Percentiles rank a stretch among this genome's conserved stretches.
Conservation (phyloP, 2,329 filamentous ascomycete genomes). For the Cladosporium oxysporum region DNA sequence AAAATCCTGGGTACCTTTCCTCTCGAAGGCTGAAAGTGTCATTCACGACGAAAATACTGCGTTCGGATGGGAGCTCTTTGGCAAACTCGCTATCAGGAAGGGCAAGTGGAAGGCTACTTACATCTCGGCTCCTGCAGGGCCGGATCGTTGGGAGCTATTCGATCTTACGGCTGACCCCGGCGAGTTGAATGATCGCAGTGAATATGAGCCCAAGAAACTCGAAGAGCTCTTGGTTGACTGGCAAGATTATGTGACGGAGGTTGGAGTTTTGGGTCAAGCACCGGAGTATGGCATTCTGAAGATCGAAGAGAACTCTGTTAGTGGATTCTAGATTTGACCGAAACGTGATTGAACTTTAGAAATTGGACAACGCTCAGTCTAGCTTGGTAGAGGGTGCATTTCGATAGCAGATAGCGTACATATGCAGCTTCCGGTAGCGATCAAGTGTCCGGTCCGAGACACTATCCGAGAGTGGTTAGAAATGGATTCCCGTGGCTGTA, state of each 20-base stretch:
- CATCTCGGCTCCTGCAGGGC: not conserved
- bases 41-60: not conserved
- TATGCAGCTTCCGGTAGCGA: not conserved
- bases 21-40: not conserved
- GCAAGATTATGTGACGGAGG: not conserved
- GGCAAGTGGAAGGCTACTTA: not conserved
- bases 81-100: not conserved
- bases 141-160: not conserved
- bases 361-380: not conserved
- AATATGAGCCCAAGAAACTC: not conserved
- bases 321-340: not conserved
- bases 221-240: not conserved
- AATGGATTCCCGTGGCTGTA: not conserved
- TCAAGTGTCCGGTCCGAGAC: not conserved
- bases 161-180: not conserved
- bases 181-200: not conserved
- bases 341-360: not conserved
- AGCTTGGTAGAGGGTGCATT: not conserved
- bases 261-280: not conserved
- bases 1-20: not conserved
- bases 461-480: not conserved
- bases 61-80: constrained; percentile 3
- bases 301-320: not conserved
- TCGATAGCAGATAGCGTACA: not conserved
- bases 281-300: not conserved